Evolutionary conservation across 179 eudicot species (phyloP).

Genomic region (Monotropa hypopitys): DNA sequence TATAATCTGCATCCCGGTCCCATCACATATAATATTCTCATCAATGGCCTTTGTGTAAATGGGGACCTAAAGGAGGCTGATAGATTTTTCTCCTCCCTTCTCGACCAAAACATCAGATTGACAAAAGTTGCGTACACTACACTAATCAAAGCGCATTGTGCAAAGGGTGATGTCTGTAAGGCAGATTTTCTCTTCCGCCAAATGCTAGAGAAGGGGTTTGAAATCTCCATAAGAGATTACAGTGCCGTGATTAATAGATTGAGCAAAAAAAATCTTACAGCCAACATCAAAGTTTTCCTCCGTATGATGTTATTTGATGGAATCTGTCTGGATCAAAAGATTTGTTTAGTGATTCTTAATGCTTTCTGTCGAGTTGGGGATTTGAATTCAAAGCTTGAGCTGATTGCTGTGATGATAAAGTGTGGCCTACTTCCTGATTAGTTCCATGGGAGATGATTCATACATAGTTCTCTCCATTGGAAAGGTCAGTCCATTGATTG

Average conservation of each 20-base stretch:
- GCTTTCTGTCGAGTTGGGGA: constrained; percentile 24
- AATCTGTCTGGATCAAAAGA: constrained; percentile 37
- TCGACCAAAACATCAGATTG: constrained; percentile 28
- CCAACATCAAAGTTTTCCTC: constrained; percentile 50
- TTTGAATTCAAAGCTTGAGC: constrained; percentile 15
- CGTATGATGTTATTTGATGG: constrained; percentile 45
- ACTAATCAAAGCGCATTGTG: constrained; percentile 78
- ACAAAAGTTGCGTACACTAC: constrained; percentile 57
- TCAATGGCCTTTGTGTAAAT: constrained; percentile 55
- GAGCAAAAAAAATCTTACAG: constrained; percentile 50
- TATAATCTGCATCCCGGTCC: constrained; percentile 42
- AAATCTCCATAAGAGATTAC: constrained; percentile 54
- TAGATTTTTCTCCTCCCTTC: constrained; percentile 32
- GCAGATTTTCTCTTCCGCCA: constrained; percentile 39
- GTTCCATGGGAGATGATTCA: not conserved
- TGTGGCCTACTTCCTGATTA: constrained; percentile 26
- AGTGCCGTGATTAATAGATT: constrained; percentile 70
- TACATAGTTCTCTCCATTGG: not conserved
- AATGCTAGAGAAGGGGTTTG: constrained; percentile 57
- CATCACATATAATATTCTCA: constrained; percentile 61
- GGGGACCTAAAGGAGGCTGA: constrained; percentile 51
- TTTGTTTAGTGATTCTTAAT: constrained; percentile 32
- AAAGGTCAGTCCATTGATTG: constrained; percentile 3
- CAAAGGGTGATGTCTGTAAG: constrained; percentile 48
- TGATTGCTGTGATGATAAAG: constrained; percentile 26